Conservation (phyloP, 2,329 filamentous ascomycete genomes). For the Ceratocystis lukuohia region DNA sequence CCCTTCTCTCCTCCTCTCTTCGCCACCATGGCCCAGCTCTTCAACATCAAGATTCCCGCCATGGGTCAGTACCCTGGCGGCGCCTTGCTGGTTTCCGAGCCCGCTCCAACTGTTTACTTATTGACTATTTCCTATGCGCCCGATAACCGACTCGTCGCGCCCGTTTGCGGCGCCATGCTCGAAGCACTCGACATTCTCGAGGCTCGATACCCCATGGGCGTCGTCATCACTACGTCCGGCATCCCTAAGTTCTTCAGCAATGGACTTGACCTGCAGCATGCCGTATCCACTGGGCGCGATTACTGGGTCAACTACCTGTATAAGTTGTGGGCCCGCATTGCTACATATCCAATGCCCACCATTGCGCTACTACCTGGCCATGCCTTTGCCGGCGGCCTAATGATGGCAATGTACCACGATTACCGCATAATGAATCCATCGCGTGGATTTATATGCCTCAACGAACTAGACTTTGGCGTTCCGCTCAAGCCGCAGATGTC, state of each 20-base stretch:
- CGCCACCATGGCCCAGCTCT: slow-evolving; percentile 29
- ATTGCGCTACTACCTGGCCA: slow-evolving; percentile 69
- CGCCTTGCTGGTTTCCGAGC: slow-evolving; percentile 48
- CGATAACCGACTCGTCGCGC: slow-evolving; percentile 62
- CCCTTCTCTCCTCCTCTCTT: background rate
- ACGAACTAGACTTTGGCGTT: slow-evolving; percentile 68
- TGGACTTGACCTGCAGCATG: slow-evolving; percentile 63
- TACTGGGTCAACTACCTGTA: slow-evolving; percentile 40
- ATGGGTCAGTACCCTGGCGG: slow-evolving; percentile 38
- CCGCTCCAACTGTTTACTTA: slow-evolving; percentile 51
- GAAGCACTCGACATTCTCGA: slow-evolving; percentile 64
- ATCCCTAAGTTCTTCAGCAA: slow-evolving; percentile 74
- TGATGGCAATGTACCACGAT: slow-evolving; percentile 71
- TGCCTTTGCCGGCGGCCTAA: slow-evolving; percentile 68
- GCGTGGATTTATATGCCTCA: slow-evolving; percentile 63
- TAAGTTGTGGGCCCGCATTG: slow-evolving; percentile 11
- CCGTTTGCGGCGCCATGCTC: slow-evolving; percentile 53
- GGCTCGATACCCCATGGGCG: slow-evolving; percentile 49
- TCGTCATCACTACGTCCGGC: slow-evolving; percentile 61
- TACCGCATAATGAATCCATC: slow-evolving; percentile 63
- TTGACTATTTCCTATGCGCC: slow-evolving; percentile 57
- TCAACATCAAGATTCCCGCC: slow-evolving; percentile 45
- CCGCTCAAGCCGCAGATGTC: slow-evolving; percentile 63
- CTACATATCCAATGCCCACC: slow-evolving; percentile 63
- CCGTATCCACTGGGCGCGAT: slow-evolving; percentile 41